Conservation (phyloP, 1,284 basidiomycete species). For the Rhodotorula sp. region DNA sequence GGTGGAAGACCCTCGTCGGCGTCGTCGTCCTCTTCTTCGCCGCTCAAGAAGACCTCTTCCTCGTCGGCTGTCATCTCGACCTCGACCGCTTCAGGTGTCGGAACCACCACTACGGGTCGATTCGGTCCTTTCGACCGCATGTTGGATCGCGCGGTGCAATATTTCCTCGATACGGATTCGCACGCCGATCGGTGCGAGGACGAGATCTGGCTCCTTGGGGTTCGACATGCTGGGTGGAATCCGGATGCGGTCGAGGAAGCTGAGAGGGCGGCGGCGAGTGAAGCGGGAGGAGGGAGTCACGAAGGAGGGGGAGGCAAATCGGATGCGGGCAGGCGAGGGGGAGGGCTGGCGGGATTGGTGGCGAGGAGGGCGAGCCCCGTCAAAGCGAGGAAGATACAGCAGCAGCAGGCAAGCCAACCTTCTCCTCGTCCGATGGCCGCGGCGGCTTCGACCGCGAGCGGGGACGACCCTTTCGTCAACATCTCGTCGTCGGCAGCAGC, state of each 20-base stretch:
- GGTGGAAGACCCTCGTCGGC: neutral
- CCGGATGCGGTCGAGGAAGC: neutral
- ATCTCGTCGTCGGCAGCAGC: neutral
- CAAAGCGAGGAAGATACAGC: slow-evolving; percentile 5
- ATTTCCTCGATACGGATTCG: slow-evolving; percentile 43
- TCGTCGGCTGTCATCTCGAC: neutral
- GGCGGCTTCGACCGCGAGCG: neutral
- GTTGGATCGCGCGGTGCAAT: slow-evolving; percentile 43
- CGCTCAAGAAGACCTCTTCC: slow-evolving; percentile 17
- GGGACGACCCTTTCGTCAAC: slow-evolving; percentile 4
- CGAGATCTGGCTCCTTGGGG: slow-evolving; percentile 45
- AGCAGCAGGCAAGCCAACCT: neutral
- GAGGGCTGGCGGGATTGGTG: neutral
- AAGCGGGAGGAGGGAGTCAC: neutral
- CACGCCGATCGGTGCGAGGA: slow-evolving; percentile 37
- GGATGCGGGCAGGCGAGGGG: neutral
- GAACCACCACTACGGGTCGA: neutral
- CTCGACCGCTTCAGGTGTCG: neutral
- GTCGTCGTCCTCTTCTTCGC: slow-evolving; percentile 1
- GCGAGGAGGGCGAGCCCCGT: slow-evolving; percentile 14
- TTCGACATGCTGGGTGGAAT: slow-evolving; percentile 31
- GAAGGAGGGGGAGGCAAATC: neutral
- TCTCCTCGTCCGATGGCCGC: neutral
- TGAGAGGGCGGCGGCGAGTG: neutral
- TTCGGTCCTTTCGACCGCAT: slow-evolving; percentile 41